These are phyloP conservation scores for Exutisphaerella laricina DNA, from an alignment of 2,329 filamentous ascomycete genomes.

Conservation along the genomic window DNA sequence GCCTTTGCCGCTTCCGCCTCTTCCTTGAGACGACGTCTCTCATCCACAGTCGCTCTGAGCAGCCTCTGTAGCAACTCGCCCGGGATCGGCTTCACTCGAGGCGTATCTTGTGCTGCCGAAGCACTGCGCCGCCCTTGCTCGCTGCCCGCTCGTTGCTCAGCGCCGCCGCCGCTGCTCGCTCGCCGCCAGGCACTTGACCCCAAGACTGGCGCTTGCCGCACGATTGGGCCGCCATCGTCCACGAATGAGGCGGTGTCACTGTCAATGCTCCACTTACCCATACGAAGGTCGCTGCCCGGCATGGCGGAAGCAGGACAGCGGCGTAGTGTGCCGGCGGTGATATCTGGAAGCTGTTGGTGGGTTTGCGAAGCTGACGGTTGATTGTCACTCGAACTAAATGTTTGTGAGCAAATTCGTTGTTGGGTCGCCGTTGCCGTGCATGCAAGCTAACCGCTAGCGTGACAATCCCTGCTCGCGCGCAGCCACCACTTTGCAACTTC, in stretches of 20 bases:
- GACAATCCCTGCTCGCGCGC: no score
- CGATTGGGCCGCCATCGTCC: slow-evolving; percentile 25
- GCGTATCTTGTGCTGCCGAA: background rate
- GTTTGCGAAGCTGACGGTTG: no score
- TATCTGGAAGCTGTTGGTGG: no score
- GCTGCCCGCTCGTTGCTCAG: background rate
- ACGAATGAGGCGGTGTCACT: slow-evolving; percentile 22
- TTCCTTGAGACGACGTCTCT: slow-evolving; percentile 15
- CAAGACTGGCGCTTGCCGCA: slow-evolving; percentile 12
- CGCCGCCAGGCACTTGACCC: background rate
- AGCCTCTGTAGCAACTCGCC: slow-evolving; percentile 16
- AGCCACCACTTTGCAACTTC: no score
- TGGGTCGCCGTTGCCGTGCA: no score
- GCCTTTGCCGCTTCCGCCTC: background rate
- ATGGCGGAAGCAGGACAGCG: no score
- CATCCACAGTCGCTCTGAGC: slow-evolving; percentile 20
- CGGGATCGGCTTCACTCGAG: slow-evolving; percentile 12
- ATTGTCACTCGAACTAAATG: no score
- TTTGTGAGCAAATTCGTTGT: no score
- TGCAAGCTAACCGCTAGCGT: no score
- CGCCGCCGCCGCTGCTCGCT: background rate
- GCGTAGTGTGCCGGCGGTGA: no score
- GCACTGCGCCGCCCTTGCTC: background rate
- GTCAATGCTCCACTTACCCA: slow-evolving; percentile 9
- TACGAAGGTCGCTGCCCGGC: no score